phyloP scores from a whole-genome alignment of 345 rosid species.

The Ceriops decandra region DNA sequence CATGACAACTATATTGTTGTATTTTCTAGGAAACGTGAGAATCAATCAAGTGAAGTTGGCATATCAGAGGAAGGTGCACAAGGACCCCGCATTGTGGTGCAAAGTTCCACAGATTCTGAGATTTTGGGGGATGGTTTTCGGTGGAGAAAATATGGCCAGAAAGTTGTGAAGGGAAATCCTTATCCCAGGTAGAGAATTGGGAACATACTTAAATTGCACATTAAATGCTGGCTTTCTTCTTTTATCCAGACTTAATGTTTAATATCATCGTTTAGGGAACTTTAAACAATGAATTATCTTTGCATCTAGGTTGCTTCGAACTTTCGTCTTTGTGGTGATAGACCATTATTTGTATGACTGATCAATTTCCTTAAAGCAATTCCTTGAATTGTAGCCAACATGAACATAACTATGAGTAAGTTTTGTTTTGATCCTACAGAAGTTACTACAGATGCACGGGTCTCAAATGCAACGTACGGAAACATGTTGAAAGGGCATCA shows the following conservation, averaged over 20 bases:
- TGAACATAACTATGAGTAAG: neutral
- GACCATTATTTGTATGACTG: too few relatives aligned
- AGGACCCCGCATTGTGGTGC: constrained; percentile 39
- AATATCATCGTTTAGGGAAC: neutral
- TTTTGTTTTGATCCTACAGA: constrained; percentile 36
- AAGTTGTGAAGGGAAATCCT: constrained; percentile 88
- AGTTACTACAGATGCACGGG: constrained; percentile 94
- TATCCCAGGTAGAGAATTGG: constrained; percentile 62
- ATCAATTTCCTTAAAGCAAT: too few relatives aligned
- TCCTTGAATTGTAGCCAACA: too few relatives aligned
- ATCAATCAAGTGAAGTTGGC: constrained; percentile 50
- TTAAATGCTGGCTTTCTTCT: neutral
- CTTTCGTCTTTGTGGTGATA: too few relatives aligned
- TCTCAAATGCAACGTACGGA: constrained; percentile 72
- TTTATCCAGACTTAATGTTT: neutral
- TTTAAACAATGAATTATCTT: too few relatives aligned
- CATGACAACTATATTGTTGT: neutral
- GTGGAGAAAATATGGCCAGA: constrained; percentile 99
- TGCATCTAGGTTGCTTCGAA: too few relatives aligned
- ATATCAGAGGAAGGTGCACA: constrained; percentile 35
- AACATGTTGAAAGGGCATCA: constrained; percentile 86
- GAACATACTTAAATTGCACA: neutral
- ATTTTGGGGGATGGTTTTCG: constrained; percentile 84
- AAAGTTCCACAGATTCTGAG: constrained; percentile 59
- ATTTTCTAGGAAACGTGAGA: constrained; percentile 50